These are phyloP conservation scores for Sporisorium scitamineum DNA, from an alignment of 1,284 basidiomycete genomes.

Conservation along the genomic window DNA sequence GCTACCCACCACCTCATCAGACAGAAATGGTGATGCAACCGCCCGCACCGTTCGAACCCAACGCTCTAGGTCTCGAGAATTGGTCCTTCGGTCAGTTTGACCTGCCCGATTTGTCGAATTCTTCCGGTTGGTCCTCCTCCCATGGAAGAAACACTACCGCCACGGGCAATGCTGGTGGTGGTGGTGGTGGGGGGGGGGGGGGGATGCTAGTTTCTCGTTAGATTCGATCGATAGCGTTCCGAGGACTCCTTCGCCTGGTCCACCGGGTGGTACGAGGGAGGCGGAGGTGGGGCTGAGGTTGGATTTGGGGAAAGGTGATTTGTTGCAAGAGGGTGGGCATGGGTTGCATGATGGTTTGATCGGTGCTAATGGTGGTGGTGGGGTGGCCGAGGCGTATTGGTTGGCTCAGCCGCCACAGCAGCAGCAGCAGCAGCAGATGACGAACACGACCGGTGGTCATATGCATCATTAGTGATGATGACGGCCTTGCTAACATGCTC, in stretches of 20 bases:
- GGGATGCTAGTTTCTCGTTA: conserved; percentile 7
- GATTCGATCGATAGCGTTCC: conserved; percentile 7
- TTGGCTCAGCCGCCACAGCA: background rate
- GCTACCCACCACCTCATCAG: background rate
- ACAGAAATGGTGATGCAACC: background rate
- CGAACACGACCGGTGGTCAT: too few species aligned
- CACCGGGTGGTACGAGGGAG: background rate
- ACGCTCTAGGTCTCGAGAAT: conserved; percentile 4
- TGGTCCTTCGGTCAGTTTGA: conserved; percentile 9
- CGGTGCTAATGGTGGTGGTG: background rate
- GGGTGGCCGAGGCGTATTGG: background rate
- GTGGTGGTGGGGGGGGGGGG: background rate
- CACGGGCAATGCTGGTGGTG: too few species aligned
- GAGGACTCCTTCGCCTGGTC: conserved; percentile 1
- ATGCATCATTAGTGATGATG: background rate
- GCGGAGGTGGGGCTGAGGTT: background rate
- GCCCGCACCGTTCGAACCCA: background rate
- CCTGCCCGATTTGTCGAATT: background rate
- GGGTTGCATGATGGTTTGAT: background rate
- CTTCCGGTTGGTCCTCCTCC: background rate
- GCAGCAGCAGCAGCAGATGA: too few species aligned
- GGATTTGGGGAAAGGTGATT: background rate
- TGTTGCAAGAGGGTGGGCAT: background rate
- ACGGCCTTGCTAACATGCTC: too few species aligned
- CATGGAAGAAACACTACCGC: background rate